A percentile compares a stretch with the other conserved stretches of the same genome.
Conservation (phyloP, 768 basidiomycete genomes). For the Neoboletus brunneissimus region DNA sequence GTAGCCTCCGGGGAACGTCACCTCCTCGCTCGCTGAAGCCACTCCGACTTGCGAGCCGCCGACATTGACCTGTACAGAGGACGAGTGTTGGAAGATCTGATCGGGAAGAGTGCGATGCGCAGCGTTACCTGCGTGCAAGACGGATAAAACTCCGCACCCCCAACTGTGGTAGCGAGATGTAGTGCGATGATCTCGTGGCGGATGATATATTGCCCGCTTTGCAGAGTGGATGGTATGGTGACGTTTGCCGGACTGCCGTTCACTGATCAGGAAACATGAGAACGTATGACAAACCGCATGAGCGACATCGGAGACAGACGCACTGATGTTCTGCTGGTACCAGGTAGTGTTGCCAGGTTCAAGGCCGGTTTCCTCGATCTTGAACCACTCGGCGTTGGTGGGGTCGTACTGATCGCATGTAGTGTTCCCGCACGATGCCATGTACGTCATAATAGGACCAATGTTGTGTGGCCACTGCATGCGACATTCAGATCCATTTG, state of each 20-base stretch:
- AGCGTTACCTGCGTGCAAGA: constrained; percentile 50
- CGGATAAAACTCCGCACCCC: constrained; percentile 81
- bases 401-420: constrained; percentile 61
- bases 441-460: constrained; percentile 73
- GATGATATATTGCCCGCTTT: constrained; percentile 69
- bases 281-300: background rate
- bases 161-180: constrained; percentile 53
- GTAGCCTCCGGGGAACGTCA: constrained; percentile 73
- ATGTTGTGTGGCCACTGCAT: constrained; percentile 53
- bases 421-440: constrained; percentile 58
- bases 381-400: constrained; percentile 67
- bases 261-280: constrained; percentile 28
- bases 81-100: background rate
- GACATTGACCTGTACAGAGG: constrained; percentile 43
- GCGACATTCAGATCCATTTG: background rate
- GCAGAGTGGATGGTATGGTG: constrained; percentile 49
- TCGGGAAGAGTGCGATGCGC: background rate
- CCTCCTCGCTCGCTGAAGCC: constrained; percentile 49
- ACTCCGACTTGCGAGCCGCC: constrained; percentile 51
- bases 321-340: constrained; percentile 55
- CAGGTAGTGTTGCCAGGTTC: constrained; percentile 39
- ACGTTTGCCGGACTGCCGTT: constrained; percentile 40
- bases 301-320: constrained; percentile 19
- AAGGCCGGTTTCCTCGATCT: constrained; percentile 55
- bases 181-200: constrained; percentile 81